Evolutionary conservation across 2,329 filamentous ascomycete species (phyloP), one percentile per base, ranked within the genome.

Genomic region (Colletotrichum eremochloae): DNA sequence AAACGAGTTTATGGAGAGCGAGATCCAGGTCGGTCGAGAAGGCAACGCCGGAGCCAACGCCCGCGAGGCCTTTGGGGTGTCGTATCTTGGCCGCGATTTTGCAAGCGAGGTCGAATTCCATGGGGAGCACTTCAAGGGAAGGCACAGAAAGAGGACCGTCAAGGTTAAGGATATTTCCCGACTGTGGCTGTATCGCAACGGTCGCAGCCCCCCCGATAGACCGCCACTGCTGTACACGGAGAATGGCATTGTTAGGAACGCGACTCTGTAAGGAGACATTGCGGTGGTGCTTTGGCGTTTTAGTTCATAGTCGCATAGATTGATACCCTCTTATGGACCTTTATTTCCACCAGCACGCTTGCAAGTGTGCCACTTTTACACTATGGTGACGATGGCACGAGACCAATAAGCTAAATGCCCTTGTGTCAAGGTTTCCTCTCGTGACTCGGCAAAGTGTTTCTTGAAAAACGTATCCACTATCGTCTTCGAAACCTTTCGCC

Each of bases 121-220:
- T 33, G 82, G 81, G 0, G 79, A 77, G 40, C 50, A 29, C 76
- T 76, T 46, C 77, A 75, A 75, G 69, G 75, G 71, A 60, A 75
- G 53, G 33, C 75, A 58, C 63, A 78, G 69, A 71, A 79, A 33
- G 76, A 77, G 5, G 75, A 71, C 78, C 40, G 83, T 89, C 53
- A 87, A 83, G 76, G 89, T 91, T 7, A 90, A 87, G 79, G 87
- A 92, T 65, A 80, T 92, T 57, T 90, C 89, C 76, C 84, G 90
- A 57, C 78, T 92, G 38, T 91, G 90, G 90, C 82, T 86, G 74
- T 92, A 92, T 76, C 82, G 89, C 63, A 91, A 92, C 76, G 90
- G 90, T 2, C 81, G 78, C 69, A 87, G 84, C 52, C 89, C 90
- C 1, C 76, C 82, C 6, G 85, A 87, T 52, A 75, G 77, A 38